A percentile compares a stretch with the other conserved stretches of the same genome.
These are phyloP conservation scores for Corrigiola litoralis DNA, from an alignment of 179 eudicot genomes.

Conservation along the genomic window DNA sequence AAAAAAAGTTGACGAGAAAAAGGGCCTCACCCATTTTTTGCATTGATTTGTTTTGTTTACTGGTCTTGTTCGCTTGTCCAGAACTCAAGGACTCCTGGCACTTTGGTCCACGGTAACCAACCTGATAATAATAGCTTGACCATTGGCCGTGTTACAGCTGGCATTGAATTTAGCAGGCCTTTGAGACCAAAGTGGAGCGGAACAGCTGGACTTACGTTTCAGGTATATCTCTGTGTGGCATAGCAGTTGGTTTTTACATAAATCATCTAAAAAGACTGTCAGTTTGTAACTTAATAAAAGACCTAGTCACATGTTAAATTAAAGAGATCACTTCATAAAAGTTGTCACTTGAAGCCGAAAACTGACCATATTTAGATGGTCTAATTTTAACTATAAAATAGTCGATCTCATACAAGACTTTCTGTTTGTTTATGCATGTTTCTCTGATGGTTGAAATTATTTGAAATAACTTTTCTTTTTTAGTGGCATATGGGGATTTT, in stretches of 20 bases:
- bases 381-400: no score
- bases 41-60: conserved; percentile 5
- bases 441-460: neutral
- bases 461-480: neutral
- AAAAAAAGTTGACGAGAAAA: no score
- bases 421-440: neutral
- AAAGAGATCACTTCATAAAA: no score
- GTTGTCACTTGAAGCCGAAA: no score
- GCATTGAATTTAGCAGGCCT: conserved; percentile 88
- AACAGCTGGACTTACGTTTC: conserved; percentile 88
- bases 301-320: no score
- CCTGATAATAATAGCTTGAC: conserved; percentile 63
- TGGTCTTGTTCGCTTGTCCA: conserved; percentile 24
- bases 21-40: no score
- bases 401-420: no score
- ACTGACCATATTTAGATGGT: no score
- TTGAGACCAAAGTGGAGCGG: conserved; percentile 98
- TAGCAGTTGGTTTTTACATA: no score
- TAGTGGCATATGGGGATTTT: neutral
- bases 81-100: conserved; percentile 98
- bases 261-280: no score
- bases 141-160: conserved; percentile 84
- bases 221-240: conserved; percentile 72
- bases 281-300: no score
- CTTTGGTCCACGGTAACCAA: conserved; percentile 91